Base-by-base conservation (phyloP, 306 rosid genomes). In the Glycine tomentella region DNA sequence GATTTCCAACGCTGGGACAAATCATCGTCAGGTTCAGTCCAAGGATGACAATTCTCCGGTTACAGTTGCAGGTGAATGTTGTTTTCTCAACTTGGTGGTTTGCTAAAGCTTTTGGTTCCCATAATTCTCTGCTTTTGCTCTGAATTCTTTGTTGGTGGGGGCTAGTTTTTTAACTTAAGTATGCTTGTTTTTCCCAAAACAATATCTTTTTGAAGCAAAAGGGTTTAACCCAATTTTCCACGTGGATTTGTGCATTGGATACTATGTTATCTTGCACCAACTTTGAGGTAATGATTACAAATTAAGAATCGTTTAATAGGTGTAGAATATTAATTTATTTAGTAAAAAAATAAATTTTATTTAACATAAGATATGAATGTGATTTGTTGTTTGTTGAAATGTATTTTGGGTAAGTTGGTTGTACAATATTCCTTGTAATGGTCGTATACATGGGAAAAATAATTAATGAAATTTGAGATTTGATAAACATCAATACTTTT, bases 41-140 rank as follows among this genome's bases (percentile, higher is more conserved):
- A 95, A 93, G 83, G 97, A 88, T 63, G 98, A 91, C 69, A 85
- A 90, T 75, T 95, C 98, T 81, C 99, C 98, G 1, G 97, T 93
- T 79, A 93, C 98, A 11, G 85, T 93, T 50, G 99, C 99, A 65
- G 98, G 98, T 94, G 9, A 48, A 68, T 92, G 33, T 7, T 85
- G 20, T 56, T 11, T 78, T 61, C 70, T 63, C 7, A 38, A 38
- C 40, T 55, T 61, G 45, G 48, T 51, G 7, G 2, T 61, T 74
- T 79, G 45, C 2, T 42, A 57, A 45, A 40, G 6, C 9, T 50
- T 44, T 58, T 80, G 13, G 55, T 66, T 50, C 9, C 75, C 1
- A 25, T 63, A 13, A 5, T 66, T 57, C 16, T 9, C 33, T 76
- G 44, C n/a, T 79, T 81, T 68, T 64, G 8, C 5, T 20, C 20